phyloP scores from a whole-genome alignment of 208 protist species.

The Herpetomonas samuelpessoai region DNA sequence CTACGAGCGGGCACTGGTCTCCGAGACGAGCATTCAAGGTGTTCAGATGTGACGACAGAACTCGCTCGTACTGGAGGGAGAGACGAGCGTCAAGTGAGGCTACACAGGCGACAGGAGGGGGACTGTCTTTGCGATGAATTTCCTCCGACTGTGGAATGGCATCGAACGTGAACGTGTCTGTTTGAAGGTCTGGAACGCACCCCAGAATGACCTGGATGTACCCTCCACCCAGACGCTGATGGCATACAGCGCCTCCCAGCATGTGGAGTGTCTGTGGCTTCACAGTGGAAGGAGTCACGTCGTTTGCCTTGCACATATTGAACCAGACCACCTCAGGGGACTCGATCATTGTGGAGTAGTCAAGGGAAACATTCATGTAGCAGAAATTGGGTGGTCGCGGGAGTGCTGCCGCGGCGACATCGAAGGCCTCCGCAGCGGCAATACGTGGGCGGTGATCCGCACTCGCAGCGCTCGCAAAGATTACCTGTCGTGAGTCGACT shows the following conservation, averaged over 20 bases:
- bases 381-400: constrained; percentile 84
- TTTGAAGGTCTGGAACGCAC: constrained; percentile 76
- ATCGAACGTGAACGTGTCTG: constrained; percentile 82
- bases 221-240: constrained; percentile 75
- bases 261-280: constrained; percentile 71
- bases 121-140: constrained; percentile 29
- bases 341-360: constrained; percentile 82
- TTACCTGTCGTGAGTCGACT: constrained; percentile 68
- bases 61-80: constrained; percentile 69
- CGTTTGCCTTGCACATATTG: constrained; percentile 72
- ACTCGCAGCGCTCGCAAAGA: constrained; percentile 72
- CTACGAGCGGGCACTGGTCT: constrained; percentile 43
- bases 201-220: constrained; percentile 84
- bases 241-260: constrained; percentile 71
- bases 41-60: constrained; percentile 55
- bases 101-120: constrained; percentile 54
- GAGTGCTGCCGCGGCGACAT: constrained; percentile 74
- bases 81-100: constrained; percentile 66
- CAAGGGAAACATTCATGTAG: constrained; percentile 73
- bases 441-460: constrained; percentile 79
- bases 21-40: constrained; percentile 39
- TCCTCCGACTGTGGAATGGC: constrained; percentile 60
- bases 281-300: constrained; percentile 61
- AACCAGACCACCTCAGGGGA: constrained; percentile 85
- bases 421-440: constrained; percentile 83